These are phyloP conservation scores for Apiotrichum brassicae DNA, from an alignment of 1,284 basidiomycete species.

Conservation along the genomic window DNA sequence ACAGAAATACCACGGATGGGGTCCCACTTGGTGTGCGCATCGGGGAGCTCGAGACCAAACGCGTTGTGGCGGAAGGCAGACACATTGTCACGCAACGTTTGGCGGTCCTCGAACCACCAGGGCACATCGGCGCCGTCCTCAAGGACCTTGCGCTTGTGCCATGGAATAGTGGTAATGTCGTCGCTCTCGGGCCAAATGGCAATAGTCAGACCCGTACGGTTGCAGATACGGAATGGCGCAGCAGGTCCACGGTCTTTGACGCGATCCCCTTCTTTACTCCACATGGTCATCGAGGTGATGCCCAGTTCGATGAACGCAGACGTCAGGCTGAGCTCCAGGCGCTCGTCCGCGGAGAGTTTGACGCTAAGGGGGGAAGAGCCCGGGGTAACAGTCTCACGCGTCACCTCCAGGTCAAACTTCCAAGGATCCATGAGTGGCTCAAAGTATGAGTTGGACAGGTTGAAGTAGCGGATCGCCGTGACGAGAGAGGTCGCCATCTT, in stretches of 20 bases:
- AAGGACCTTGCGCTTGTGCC: constrained; percentile 40
- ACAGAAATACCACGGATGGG: constrained; percentile 82
- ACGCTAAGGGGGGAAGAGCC: constrained; percentile 56
- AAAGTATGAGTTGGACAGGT: constrained; percentile 96
- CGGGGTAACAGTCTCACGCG: constrained; percentile 34
- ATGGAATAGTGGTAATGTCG: constrained; percentile 14
- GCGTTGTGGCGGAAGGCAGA: constrained; percentile 71
- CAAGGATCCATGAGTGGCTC: constrained; percentile 99
- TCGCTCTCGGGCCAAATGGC: constrained; percentile 69
- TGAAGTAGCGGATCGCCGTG: constrained; percentile 90
- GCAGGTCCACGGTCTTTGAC: constrained; percentile 74
- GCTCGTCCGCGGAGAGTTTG: constrained; percentile 67
- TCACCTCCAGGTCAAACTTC: constrained; percentile 63
- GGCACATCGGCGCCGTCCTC: constrained; percentile 72
- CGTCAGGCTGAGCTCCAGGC: constrained; percentile 87
- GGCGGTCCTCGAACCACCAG: constrained; percentile 98
- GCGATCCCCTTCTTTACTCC: constrained; percentile 67
- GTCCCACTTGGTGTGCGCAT: constrained; percentile 73
- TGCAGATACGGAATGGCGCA: constrained; percentile 88
- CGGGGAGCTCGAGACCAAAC: constrained; percentile 75
- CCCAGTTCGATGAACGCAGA: constrained; percentile 85
- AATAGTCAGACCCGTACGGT: constrained; percentile 79
- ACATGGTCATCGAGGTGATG: constrained; percentile 65
- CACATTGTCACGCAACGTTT: constrained; percentile 85
- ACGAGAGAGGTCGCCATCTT: constrained; percentile 73